Percentiles rank a stretch among this genome's conserved stretches.
These are phyloP conservation scores for Monilinia aucupariae DNA, from an alignment of 2,329 filamentous ascomycete species.

Conservation along the genomic window DNA sequence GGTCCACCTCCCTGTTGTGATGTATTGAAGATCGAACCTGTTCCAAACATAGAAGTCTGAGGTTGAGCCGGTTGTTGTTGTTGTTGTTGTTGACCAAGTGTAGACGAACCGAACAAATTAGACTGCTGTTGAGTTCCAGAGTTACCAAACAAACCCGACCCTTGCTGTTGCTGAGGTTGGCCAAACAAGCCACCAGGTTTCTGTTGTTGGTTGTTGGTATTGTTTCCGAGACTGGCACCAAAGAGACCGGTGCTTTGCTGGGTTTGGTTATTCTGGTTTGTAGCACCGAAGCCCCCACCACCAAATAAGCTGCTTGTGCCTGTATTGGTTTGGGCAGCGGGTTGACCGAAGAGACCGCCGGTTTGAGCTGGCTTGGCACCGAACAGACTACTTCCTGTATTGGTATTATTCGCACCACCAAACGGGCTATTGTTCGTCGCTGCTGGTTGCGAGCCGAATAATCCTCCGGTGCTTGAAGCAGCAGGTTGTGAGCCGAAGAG, in stretches of 20 bases:
- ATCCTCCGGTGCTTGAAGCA: conserved; percentile 36
- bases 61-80: conserved; percentile 36
- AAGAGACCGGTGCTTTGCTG: conserved; percentile 45
- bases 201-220: conserved; percentile 48
- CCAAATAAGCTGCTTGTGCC: conserved; percentile 19
- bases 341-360: conserved; percentile 41
- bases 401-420: conserved; percentile 24
- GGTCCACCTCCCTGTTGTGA: conserved; percentile 47
- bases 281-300: conserved; percentile 33
- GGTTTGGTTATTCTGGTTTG: conserved; percentile 38
- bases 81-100: conserved; percentile 33
- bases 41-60: conserved; percentile 58
- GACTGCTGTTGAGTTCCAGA: conserved; percentile 27
- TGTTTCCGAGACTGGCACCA: conserved; percentile 36
- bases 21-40: conserved; percentile 51
- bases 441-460: conserved; percentile 32
- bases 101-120: conserved; percentile 32
- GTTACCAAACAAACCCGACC: conserved; percentile 48
- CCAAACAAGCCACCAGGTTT: conserved; percentile 51
- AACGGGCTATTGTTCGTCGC: conserved; percentile 29
- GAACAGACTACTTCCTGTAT: conserved; percentile 36
- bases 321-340: conserved; percentile 35
- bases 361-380: conserved; percentile 37
- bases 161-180: conserved; percentile 35
- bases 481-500: conserved; percentile 40